phyloP scores from a whole-genome alignment of 2,329 filamentous ascomycete genomes.

The Ophiocordyceps camponoti-leonardi region DNA sequence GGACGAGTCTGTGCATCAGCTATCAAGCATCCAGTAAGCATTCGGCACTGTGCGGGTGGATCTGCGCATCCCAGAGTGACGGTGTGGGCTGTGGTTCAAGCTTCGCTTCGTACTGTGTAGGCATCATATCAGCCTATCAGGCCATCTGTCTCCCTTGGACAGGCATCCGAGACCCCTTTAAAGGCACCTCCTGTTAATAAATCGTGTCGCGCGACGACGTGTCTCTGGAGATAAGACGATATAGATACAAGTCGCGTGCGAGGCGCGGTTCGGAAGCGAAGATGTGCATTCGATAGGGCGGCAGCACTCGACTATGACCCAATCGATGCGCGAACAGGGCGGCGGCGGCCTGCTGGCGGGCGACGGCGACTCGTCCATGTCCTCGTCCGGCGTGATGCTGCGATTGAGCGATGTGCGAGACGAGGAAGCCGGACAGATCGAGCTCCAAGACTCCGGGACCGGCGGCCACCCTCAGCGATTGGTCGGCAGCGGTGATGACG shows the following conservation, averaged over 20 bases:
- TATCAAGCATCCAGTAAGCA: too few species aligned
- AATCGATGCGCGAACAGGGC: conserved; percentile 15
- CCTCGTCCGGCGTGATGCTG: neutral
- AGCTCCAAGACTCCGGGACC: neutral
- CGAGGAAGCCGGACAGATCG: too few species aligned
- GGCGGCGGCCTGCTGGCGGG: conserved; percentile 13
- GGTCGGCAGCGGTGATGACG: conserved; percentile 11
- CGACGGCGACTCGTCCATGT: conserved; percentile 4
- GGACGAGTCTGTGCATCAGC: neutral
- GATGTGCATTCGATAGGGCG: conserved; percentile 4
- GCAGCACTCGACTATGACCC: conserved; percentile 13
- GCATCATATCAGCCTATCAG: too few species aligned
- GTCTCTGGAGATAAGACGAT: neutral
- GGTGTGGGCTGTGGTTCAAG: too few species aligned
- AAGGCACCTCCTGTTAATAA: too few species aligned
- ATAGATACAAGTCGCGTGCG: too few species aligned
- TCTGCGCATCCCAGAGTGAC: too few species aligned
- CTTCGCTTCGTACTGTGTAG: too few species aligned
- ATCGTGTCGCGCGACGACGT: too few species aligned
- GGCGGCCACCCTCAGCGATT: neutral
- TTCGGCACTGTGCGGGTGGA: too few species aligned
- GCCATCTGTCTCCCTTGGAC: too few species aligned
- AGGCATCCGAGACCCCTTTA: too few species aligned
- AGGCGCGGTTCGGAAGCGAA: neutral
- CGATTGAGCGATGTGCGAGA: neutral